Evolutionary conservation across 495 filamentous ascomycete species (phyloP).

Genomic region (Aspergillus nidulans): DNA sequence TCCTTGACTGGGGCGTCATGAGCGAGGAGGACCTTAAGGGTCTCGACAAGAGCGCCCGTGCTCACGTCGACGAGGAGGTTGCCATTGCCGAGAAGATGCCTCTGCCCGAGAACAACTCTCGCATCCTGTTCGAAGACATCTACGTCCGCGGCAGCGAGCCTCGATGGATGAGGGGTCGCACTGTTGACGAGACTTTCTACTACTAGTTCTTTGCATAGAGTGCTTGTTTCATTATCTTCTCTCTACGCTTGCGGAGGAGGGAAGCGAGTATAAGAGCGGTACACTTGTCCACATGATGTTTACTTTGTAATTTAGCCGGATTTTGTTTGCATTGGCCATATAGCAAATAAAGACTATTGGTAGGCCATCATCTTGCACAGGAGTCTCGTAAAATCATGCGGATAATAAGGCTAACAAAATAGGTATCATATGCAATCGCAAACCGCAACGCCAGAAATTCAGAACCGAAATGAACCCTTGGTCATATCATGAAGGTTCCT

Average conservation of each 20-base stretch:
- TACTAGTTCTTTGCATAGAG: conserved; percentile 43
- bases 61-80: conserved; percentile 83
- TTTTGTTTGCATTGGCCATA: conserved; percentile 23
- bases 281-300: conserved; percentile 16
- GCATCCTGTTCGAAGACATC: conserved; percentile 94
- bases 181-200: conserved; percentile 91
- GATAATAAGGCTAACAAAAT: conserved; percentile 3
- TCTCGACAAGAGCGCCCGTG: conserved; percentile 88
- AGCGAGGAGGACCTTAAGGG: conserved; percentile 95
- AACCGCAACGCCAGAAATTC: neutral
- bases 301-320: conserved; percentile 33
- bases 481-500: conserved; percentile 29
- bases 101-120: conserved; percentile 65
- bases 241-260: neutral
- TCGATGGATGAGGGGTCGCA: conserved; percentile 81
- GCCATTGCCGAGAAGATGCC: conserved; percentile 82
- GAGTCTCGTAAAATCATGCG: neutral
- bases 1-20: conserved; percentile 89
- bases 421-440: conserved; percentile 6
- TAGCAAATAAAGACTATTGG: conserved; percentile 21
- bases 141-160: conserved; percentile 92
- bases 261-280: neutral
- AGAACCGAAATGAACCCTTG: neutral
- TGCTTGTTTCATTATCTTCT: neutral
- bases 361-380: neutral